Evolutionary conservation across 2,329 filamentous ascomycete species (phyloP).

Genomic region (Trichophyton verrucosum): DNA sequence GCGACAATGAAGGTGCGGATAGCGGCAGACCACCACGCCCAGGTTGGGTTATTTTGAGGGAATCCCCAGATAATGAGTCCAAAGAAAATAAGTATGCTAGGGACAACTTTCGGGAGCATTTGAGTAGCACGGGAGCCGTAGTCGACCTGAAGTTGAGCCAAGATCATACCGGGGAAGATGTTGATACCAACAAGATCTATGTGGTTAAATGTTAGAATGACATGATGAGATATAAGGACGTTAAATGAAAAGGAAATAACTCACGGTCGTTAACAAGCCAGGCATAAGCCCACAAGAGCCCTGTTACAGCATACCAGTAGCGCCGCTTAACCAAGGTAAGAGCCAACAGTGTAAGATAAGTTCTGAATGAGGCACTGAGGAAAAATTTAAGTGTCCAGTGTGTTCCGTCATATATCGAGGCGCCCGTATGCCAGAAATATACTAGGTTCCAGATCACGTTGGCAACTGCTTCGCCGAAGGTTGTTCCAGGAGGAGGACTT

Average conservation of each 20-base stretch:
- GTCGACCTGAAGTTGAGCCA: conserved; percentile 19
- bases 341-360: conserved; percentile 32
- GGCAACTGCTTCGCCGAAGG: conserved; percentile 11
- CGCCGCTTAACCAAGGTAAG: conserved; percentile 28
- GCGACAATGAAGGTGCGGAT: conserved; percentile 10
- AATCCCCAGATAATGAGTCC: conserved; percentile 18
- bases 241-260: conserved; percentile 1
- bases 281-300: conserved; percentile 28
- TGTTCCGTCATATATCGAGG: conserved; percentile 31
- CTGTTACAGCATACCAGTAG: conserved; percentile 25
- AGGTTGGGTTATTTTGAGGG: conserved; percentile 17
- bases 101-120: conserved; percentile 14
- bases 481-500: conserved; percentile 10
- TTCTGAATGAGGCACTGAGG: conserved; percentile 30
- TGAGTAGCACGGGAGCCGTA: conserved; percentile 15
- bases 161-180: conserved; percentile 19
- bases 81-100: conserved; percentile 16
- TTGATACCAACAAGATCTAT: conserved; percentile 19
- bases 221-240: not conserved
- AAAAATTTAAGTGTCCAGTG: conserved; percentile 35
- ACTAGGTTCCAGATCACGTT: conserved; percentile 15
- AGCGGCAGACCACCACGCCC: conserved; percentile 16
- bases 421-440: conserved; percentile 27
- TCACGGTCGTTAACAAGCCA: conserved; percentile 22
- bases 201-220: not conserved